Evolutionary conservation across 176 grass and related monocot species (phyloP), one percentile per base, ranked within the genome.

Genomic region (Zea luxurians): DNA sequence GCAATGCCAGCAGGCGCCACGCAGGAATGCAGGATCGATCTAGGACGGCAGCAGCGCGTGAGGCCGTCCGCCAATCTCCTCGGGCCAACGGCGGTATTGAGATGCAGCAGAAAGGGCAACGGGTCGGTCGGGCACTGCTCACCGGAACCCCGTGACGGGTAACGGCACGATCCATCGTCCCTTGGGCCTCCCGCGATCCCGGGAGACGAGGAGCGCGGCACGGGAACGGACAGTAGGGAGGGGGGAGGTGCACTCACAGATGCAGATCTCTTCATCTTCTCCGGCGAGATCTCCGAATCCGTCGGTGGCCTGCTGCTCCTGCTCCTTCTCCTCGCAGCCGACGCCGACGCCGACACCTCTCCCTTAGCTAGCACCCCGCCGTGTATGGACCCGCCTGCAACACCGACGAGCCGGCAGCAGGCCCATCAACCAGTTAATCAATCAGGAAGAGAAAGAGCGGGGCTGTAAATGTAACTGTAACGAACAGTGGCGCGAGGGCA

Each of bases 241-340:
- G 13, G 74, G 73, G 49, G 65, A 54, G 70, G 13, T 70, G 7
- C 50, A 82, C 83, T 88, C 85, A 93, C 90, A 68, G 83, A 57
- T 49, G 69, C 69, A 82, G 90, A 97, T 93, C 88, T 86, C 83
- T 63, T 80, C 90, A 97, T 97, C 78, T 84, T 76, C 13, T 8
- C 60, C 73, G 52, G 36, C 37, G 85, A 68, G 44, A 77, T 91
- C 77, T 73, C 54, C 38, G 55, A 9, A 4, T 58, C 55, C 53
- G 53, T 18, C 6, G 7, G 53, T 27, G 27, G 27, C 27, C 55
- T 58, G n/a, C 7, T 58, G 2, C 40, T n/a, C 48, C 7, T 3
- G 4, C 41, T 42, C 41, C 40, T 42, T 0, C 40, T 42, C 40
- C 43, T 44, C 43, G 37, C 4, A 37, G 45, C 73, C 50, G 54